A percentile compares a stretch with the other conserved stretches of the same genome.
Evolutionary conservation across 306 rosid species (phyloP).

Genomic region (Begonia fuchsioides): DNA sequence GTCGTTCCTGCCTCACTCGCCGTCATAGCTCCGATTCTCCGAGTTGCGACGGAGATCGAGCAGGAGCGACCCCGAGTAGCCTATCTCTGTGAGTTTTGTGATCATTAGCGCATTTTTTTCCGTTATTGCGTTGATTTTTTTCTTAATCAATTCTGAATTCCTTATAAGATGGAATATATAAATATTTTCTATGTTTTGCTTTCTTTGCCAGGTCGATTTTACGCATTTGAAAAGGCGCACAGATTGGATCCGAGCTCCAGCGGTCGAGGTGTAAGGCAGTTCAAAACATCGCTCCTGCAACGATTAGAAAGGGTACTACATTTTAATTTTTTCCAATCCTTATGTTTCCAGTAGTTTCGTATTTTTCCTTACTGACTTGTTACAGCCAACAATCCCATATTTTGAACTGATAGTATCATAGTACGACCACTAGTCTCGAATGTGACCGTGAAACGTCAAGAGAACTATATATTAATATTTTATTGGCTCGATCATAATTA

Average conservation of each 20-base stretch:
- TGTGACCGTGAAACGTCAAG: too few relatives aligned
- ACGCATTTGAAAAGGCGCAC: constrained; percentile 98
- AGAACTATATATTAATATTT: too few relatives aligned
- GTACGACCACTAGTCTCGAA: too few relatives aligned
- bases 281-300: constrained; percentile 68
- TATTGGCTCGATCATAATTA: too few relatives aligned
- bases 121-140: too few relatives aligned
- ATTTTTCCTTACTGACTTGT: too few relatives aligned
- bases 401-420: too few relatives aligned
- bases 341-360: too few relatives aligned
- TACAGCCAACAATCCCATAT: too few relatives aligned
- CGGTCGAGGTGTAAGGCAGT: constrained; percentile 97
- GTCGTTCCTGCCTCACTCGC: constrained; percentile 89
- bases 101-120: too few relatives aligned
- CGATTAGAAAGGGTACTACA: constrained; percentile 69
- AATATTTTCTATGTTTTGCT: not conserved
- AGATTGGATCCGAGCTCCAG: constrained; percentile 80
- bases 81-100: constrained; percentile 43
- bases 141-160: too few relatives aligned
- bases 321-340: not conserved
- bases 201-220: constrained; percentile 60
- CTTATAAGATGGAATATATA: too few relatives aligned
- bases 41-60: constrained; percentile 80
- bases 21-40: constrained; percentile 78
- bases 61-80: constrained; percentile 84